Evolutionary conservation across 345 rosid genomes (phyloP).

Genomic region (Sonneratia alba): DNA sequence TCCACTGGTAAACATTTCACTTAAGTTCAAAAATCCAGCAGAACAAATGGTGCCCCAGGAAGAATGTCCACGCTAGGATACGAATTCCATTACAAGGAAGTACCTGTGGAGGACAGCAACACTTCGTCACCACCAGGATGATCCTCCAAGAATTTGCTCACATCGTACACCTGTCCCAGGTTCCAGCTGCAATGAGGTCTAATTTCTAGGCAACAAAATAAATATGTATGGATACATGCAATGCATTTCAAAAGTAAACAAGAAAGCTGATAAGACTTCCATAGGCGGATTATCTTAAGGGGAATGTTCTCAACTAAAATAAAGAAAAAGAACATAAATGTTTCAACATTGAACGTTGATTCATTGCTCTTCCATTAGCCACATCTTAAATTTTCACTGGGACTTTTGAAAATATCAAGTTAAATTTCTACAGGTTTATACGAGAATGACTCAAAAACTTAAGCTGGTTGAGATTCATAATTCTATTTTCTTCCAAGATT

Average conservation of each 20-base stretch:
- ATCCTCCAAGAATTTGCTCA: conserved; percentile 68
- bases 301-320: not conserved
- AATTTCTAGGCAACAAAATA: not conserved
- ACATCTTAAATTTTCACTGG: too few relatives aligned
- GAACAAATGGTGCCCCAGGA: not conserved
- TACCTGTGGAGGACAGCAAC: conserved; percentile 59
- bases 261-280: not conserved
- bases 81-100: not conserved
- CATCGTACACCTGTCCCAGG: conserved; percentile 48
- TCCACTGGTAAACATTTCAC: not conserved
- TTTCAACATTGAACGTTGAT: not conserved
- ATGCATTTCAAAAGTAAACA: not conserved
- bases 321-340: not conserved
- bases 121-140: conserved; percentile 83
- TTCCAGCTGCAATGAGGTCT: not conserved
- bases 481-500: too few relatives aligned
- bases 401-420: too few relatives aligned
- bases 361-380: not conserved
- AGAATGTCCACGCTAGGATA: not conserved
- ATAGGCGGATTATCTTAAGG: not conserved
- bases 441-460: too few relatives aligned
- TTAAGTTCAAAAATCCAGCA: not conserved
- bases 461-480: too few relatives aligned
- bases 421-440: too few relatives aligned
- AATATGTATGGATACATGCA: not conserved